These are phyloP conservation scores for Drechslerella dactyloides DNA, from an alignment of 2,329 filamentous ascomycete species.

Conservation along the genomic window DNA sequence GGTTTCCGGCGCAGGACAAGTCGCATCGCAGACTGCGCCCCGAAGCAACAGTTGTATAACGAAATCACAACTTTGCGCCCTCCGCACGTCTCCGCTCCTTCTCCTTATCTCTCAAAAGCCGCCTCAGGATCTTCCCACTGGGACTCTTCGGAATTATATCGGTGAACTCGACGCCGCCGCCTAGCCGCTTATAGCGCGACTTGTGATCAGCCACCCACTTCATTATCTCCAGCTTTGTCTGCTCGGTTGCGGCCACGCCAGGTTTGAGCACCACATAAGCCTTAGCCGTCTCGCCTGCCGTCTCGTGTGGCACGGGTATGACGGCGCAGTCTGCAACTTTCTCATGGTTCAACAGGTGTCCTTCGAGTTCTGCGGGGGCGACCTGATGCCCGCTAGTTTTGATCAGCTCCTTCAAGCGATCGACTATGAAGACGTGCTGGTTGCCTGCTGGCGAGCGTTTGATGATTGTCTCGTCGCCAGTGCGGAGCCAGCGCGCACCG, in stretches of 20 bases:
- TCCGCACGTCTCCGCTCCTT: slow-evolving; percentile 69
- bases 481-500: slow-evolving; percentile 74
- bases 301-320: slow-evolving; percentile 59
- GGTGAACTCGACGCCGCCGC: slow-evolving; percentile 62
- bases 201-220: slow-evolving; percentile 59
- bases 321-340: slow-evolving; percentile 61
- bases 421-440: slow-evolving; percentile 84
- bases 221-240: slow-evolving; percentile 60
- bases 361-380: slow-evolving; percentile 61
- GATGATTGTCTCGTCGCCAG: slow-evolving; percentile 82
- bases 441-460: slow-evolving; percentile 68
- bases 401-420: slow-evolving; percentile 71
- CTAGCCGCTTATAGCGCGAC: slow-evolving; percentile 62
- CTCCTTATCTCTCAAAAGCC: slow-evolving; percentile 74
- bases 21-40: no score
- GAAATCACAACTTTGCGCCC: slow-evolving; percentile 69
- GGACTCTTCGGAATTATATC: slow-evolving; percentile 62
- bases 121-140: slow-evolving; percentile 62
- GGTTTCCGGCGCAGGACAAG: no score
- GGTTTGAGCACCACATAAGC: slow-evolving; percentile 60
- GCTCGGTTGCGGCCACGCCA: slow-evolving; percentile 51
- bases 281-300: slow-evolving; percentile 62
- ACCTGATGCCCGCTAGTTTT: slow-evolving; percentile 66
- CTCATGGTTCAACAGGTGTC: slow-evolving; percentile 60
- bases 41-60: no score